Evolutionary conservation across 768 basidiomycete species (phyloP).

Genomic region (Strobilomyces dryophilus): DNA sequence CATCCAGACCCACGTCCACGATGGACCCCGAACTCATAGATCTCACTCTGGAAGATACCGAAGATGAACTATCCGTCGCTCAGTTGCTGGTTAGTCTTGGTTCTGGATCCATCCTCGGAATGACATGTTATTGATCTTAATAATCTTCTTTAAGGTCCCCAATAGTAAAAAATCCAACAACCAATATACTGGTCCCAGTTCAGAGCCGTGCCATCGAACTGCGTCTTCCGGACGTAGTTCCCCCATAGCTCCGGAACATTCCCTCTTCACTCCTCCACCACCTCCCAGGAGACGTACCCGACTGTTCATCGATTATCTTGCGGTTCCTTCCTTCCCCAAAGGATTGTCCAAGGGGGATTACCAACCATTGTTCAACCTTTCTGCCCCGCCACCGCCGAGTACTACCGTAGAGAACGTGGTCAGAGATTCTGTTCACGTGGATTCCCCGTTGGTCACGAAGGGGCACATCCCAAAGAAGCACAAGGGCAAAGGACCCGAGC

Average conservation of each 20-base stretch:
- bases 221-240: conserved; percentile 4
- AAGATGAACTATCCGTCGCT: conserved; percentile 12
- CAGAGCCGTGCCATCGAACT: background rate
- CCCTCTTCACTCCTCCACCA: conserved; percentile 30
- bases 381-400: background rate
- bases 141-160: background rate
- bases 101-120: background rate
- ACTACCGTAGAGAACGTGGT: background rate
- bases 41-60: conserved; percentile 22
- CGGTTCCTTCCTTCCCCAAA: conserved; percentile 20
- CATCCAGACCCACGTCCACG: background rate
- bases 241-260: conserved; percentile 8
- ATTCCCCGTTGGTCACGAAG: background rate
- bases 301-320: conserved; percentile 14
- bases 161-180: background rate
- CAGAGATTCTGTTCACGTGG: background rate
- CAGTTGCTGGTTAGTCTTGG: conserved; percentile 18
- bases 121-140: conserved; percentile 3
- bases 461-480: background rate
- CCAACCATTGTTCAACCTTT: background rate
- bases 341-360: conserved; percentile 22
- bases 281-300: conserved; percentile 12
- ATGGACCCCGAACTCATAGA: conserved; percentile 15
- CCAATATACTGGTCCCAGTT: background rate
- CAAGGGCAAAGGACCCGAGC: conserved; percentile 25